Percentiles rank a stretch among this genome's conserved stretches.
phyloP scores from a whole-genome alignment of 192 early-diverging fungal species.

The Chytriomyces sp. region DNA sequence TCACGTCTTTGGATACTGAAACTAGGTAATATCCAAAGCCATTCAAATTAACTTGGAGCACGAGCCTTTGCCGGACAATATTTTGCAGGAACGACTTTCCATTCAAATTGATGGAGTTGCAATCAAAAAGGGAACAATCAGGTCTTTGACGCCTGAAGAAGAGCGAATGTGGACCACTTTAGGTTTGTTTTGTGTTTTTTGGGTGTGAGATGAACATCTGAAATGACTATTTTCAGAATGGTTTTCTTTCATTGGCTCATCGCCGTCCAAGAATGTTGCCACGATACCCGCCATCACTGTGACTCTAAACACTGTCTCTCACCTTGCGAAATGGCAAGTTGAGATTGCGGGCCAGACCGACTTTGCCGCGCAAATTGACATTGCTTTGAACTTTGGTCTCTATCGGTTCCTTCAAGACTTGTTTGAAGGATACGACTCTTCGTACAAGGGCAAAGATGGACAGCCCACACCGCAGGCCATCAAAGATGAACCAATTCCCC shows the following conservation, averaged over 20 bases:
- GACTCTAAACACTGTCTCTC: slow-evolving; percentile 22
- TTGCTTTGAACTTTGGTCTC: slow-evolving; percentile 59
- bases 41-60: slow-evolving; percentile 31
- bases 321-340: slow-evolving; percentile 27
- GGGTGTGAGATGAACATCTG: no score
- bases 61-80: slow-evolving; percentile 2
- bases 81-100: slow-evolving; percentile 9
- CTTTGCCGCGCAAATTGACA: slow-evolving; percentile 54
- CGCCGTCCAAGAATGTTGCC: slow-evolving; percentile 50
- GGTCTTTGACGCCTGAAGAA: slow-evolving; percentile 50
- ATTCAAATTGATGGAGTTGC: slow-evolving; percentile 36
- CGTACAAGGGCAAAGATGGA: slow-evolving; percentile 28
- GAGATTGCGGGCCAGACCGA: slow-evolving; percentile 48
- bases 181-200: slow-evolving; percentile 44
- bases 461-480: background rate
- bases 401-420: slow-evolving; percentile 57
- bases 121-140: slow-evolving; percentile 49
- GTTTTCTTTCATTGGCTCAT: slow-evolving; percentile 50
- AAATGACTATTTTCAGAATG: slow-evolving; percentile 43
- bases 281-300: slow-evolving; percentile 36
- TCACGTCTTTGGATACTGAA: no score
- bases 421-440: slow-evolving; percentile 43
- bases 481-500: background rate
- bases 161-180: slow-evolving; percentile 52
- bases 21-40: slow-evolving; percentile 37